A percentile compares a stretch with the other conserved stretches of the same genome.
Conservation (phyloP, 2,329 filamentous ascomycete species). For the Penicillium sp. region DNA sequence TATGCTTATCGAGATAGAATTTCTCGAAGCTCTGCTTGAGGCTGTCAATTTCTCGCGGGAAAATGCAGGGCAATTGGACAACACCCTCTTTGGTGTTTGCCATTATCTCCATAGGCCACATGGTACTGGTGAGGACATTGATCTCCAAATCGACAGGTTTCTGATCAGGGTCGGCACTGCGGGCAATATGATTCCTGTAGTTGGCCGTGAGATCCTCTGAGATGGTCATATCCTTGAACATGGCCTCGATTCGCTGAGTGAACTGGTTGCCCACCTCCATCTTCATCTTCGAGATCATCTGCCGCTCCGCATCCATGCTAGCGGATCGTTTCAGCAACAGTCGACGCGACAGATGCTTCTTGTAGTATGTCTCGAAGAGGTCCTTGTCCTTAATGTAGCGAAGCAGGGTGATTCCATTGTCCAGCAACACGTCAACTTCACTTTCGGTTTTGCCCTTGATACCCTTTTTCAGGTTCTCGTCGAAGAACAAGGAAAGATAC, state of each 20-base stretch:
- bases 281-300: conserved; percentile 97
- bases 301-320: conserved; percentile 86
- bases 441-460: conserved; percentile 87
- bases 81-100: conserved; percentile 51
- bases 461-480: conserved; percentile 90
- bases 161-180: conserved; percentile 51
- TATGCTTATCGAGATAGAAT: conserved; percentile 83
- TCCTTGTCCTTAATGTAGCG: conserved; percentile 89
- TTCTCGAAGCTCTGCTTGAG: conserved; percentile 81
- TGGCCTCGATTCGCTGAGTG: conserved; percentile 86
- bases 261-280: conserved; percentile 92
- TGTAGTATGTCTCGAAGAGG: conserved; percentile 94
- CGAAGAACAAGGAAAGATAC: conserved; percentile 92
- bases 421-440: conserved; percentile 76
- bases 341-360: conserved; percentile 87
- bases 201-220: conserved; percentile 74
- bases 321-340: conserved; percentile 84
- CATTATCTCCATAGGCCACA: conserved; percentile 91
- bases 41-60: conserved; percentile 66
- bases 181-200: conserved; percentile 67
- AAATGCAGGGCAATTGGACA: conserved; percentile 55
- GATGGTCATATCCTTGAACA: conserved; percentile 94
- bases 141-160: conserved; percentile 73
- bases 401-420: conserved; percentile 82
- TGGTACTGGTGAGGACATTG: conserved; percentile 84